Conservation (phyloP, 108 stramenopile genomes). For the Discostella stelligeroides region DNA sequence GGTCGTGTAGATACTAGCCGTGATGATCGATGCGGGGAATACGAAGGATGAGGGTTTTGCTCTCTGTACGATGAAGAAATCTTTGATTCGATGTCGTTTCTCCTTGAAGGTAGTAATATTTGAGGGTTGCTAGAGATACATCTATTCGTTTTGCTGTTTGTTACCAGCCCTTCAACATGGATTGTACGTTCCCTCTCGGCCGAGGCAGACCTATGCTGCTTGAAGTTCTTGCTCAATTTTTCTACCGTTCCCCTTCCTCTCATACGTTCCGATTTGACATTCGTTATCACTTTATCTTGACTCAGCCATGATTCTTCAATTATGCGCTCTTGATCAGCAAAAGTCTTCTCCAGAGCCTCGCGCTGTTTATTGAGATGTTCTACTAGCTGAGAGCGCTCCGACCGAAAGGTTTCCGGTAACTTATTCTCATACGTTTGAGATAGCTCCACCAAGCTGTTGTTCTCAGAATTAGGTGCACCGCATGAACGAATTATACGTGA, state of each 20-base stretch:
- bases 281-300: constrained; percentile 32
- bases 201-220: constrained; percentile 42
- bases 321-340: constrained; percentile 47
- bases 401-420: constrained; percentile 46
- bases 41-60: not conserved
- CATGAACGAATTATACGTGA: constrained; percentile 50
- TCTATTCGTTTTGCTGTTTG: constrained; percentile 28
- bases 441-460: constrained; percentile 52
- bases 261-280: constrained; percentile 33
- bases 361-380: constrained; percentile 45
- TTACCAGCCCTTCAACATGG: constrained; percentile 36
- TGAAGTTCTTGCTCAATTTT: constrained; percentile 46
- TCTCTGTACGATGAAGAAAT: not conserved
- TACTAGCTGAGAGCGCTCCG: constrained; percentile 43
- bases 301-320: constrained; percentile 41
- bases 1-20: constrained; percentile 15
- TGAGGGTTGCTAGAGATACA: constrained; percentile 1
- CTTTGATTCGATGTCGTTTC: not conserved
- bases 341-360: constrained; percentile 41
- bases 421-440: constrained; percentile 37
- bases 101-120: constrained; percentile 7
- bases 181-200: constrained; percentile 43
- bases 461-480: constrained; percentile 49
- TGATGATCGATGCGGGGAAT: constrained; percentile 19
- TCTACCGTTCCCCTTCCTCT: constrained; percentile 40